These are phyloP conservation scores for Fusarium penzigii DNA, from an alignment of 2,329 filamentous ascomycete genomes.

Conservation along the genomic window DNA sequence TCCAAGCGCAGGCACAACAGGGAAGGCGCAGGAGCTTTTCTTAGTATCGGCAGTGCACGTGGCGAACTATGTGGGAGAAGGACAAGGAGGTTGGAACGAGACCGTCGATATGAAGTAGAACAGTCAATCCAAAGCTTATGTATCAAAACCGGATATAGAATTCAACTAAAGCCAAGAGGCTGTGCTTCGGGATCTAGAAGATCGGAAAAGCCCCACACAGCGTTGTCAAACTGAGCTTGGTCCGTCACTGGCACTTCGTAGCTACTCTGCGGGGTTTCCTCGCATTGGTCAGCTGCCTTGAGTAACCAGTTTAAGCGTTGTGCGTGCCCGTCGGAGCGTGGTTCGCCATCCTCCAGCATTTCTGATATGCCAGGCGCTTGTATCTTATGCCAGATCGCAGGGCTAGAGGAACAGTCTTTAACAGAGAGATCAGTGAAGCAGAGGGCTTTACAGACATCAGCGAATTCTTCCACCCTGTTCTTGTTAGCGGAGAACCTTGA, in stretches of 20 bases:
- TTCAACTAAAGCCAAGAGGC: not conserved
- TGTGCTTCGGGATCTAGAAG: not conserved
- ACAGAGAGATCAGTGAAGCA: no score
- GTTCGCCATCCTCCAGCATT: not conserved
- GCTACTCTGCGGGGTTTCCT: constrained; percentile 1
- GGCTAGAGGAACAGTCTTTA: constrained; percentile 1
- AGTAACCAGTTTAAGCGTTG: no score
- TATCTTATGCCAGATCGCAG: constrained; percentile 2
- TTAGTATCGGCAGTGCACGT: constrained; percentile 1
- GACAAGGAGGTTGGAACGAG: constrained; percentile 4
- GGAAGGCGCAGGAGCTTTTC: not conserved
- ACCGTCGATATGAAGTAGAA: not conserved
- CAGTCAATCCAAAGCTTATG: not conserved
- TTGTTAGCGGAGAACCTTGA: not conserved
- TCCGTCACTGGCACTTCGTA: not conserved
- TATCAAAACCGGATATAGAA: not conserved
- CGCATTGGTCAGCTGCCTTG: no score
- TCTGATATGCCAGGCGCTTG: not conserved
- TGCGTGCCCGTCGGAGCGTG: not conserved
- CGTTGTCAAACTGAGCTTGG: not conserved
- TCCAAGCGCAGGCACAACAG: constrained; percentile 1
- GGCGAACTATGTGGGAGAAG: constrained; percentile 1
- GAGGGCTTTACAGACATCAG: no score
- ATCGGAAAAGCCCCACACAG: not conserved
- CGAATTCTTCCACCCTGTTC: no score